These are phyloP conservation scores for Penicillium paxilli DNA, from an alignment of 495 filamentous ascomycete species.

Conservation along the genomic window DNA sequence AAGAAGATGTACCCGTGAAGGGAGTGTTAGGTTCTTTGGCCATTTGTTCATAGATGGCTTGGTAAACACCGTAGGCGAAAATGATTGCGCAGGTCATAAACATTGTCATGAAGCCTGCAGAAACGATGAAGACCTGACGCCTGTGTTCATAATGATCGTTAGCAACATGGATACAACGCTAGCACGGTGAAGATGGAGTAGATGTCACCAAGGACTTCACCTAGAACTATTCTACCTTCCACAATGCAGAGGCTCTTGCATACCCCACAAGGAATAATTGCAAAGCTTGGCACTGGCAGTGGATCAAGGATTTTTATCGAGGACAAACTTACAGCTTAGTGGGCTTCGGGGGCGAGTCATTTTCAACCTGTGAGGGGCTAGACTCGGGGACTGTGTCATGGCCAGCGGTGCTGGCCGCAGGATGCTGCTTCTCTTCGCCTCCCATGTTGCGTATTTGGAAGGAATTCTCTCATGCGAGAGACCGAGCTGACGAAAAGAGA, in stretches of 20 bases:
- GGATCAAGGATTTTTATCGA: not conserved
- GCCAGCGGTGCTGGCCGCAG: not conserved
- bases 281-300: not conserved
- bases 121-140: slow-evolving; percentile 24
- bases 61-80: slow-evolving; percentile 47
- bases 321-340: slow-evolving; percentile 8
- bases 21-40: slow-evolving; percentile 27
- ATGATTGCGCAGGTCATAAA: slow-evolving; percentile 45
- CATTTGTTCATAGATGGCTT: slow-evolving; percentile 45
- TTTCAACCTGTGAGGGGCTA: slow-evolving; percentile 4
- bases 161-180: not conserved
- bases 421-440: not conserved
- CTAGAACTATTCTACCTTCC: not conserved
- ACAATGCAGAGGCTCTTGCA: not conserved
- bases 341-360: slow-evolving; percentile 8
- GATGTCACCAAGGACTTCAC: not conserved
- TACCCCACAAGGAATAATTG: not conserved
- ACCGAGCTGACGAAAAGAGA: not conserved
- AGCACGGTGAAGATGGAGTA: not conserved
- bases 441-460: not conserved
- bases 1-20: slow-evolving; percentile 38
- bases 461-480: not conserved
- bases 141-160: not conserved
- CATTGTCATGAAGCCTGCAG: slow-evolving; percentile 37
- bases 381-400: not conserved